Percentiles rank a stretch among this genome's conserved stretches.
These are phyloP conservation scores for Ceratocystis diversiconidia DNA, from an alignment of 2,329 filamentous ascomycete genomes.

Conservation along the genomic window DNA sequence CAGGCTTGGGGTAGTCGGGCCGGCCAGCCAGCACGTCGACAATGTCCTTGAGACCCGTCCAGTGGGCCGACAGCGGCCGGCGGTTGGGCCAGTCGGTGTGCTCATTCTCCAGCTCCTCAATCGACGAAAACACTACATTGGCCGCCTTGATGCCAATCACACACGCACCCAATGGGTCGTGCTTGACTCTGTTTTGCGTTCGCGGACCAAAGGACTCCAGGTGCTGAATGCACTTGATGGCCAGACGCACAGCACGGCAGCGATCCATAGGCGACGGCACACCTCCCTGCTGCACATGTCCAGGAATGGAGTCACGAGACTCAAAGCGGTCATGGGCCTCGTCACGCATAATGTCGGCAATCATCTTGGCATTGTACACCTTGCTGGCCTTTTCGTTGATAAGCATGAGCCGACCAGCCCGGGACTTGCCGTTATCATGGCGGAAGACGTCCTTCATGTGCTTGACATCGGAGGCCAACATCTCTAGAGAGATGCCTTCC, in stretches of 20 bases:
- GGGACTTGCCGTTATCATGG: conserved; percentile 72
- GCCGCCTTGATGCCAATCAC: conserved; percentile 92
- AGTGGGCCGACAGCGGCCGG: conserved; percentile 71
- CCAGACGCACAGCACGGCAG: conserved; percentile 76
- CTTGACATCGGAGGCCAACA: conserved; percentile 80
- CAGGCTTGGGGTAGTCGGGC: conserved; percentile 37
- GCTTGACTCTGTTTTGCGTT: conserved; percentile 50
- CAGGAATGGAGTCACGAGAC: conserved; percentile 77
- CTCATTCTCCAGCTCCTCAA: conserved; percentile 64
- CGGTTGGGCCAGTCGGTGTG: conserved; percentile 91
- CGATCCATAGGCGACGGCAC: conserved; percentile 93
- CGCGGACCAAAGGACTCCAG: conserved; percentile 63
- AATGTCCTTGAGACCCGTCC: conserved; percentile 63
- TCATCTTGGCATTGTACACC: conserved; percentile 83
- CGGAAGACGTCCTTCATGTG: conserved; percentile 76
- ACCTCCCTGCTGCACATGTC: conserved; percentile 88
- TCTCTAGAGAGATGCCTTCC: conserved; percentile 85
- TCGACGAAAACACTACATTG: conserved; percentile 71
- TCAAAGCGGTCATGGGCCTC: conserved; percentile 89
- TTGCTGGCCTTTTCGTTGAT: conserved; percentile 87
- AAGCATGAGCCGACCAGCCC: conserved; percentile 87
- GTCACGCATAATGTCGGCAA: conserved; percentile 89
- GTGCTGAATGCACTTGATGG: conserved; percentile 88
- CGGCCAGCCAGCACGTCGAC: conserved; percentile 76
- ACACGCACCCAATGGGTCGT: conserved; percentile 56